Evolutionary conservation across 2,329 filamentous ascomycete species (phyloP).

Genomic region (Pseudogymnoascus destructans): DNA sequence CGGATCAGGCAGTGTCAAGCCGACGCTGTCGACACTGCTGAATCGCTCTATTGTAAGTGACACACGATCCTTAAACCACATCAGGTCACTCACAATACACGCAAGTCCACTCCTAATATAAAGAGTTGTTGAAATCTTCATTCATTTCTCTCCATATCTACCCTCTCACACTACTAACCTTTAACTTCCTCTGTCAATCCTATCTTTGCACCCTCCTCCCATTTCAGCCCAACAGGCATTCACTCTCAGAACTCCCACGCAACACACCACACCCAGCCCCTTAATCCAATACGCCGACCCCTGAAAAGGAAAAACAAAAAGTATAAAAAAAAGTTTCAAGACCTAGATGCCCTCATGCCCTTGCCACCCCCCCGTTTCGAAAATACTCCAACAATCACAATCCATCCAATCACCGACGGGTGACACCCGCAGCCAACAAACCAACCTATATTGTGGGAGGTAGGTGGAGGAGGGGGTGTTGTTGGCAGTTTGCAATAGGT

Average conservation of each 20-base stretch:
- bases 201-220: not conserved
- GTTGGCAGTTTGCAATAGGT: not conserved
- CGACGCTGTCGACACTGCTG: too few species aligned
- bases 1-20: too few species aligned
- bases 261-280: not conserved
- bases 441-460: not conserved
- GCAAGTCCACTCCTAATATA: not conserved
- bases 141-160: not conserved
- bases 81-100: not conserved
- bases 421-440: not conserved
- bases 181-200: not conserved
- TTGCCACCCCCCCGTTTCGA: not conserved
- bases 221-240: not conserved
- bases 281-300: not conserved
- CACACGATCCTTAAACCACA: not conserved
- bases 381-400: not conserved
- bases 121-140: not conserved
- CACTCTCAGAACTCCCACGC: not conserved
- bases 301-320: not conserved
- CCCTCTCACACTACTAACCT: not conserved
- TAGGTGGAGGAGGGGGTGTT: not conserved
- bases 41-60: too few species aligned
- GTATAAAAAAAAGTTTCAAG: not conserved
- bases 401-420: not conserved
- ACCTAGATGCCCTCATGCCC: not conserved